phyloP scores from a whole-genome alignment of 768 basidiomycete species.

The Mycena rosella region DNA sequence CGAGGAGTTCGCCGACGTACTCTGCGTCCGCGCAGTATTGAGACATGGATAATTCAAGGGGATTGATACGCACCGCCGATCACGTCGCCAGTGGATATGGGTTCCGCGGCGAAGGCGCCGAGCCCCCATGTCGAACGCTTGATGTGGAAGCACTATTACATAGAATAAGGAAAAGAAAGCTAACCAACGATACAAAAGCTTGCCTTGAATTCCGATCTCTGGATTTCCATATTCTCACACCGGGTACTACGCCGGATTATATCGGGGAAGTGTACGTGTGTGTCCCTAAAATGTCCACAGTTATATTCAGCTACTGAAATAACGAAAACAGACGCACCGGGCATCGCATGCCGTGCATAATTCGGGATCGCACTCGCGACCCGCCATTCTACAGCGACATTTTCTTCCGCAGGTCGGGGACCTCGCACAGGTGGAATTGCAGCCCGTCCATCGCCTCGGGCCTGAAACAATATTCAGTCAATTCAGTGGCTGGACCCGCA shows the following conservation, averaged over 20 bases:
- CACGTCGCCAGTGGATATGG: neutral
- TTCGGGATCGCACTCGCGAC: conserved; percentile 68
- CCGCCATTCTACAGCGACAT: conserved; percentile 59
- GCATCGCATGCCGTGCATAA: conserved; percentile 60
- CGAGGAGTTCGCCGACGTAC: conserved; percentile 26
- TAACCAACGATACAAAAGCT: neutral
- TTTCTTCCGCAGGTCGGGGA: neutral
- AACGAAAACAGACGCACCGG: conserved; percentile 31
- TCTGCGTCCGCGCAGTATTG: conserved; percentile 4
- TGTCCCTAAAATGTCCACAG: neutral
- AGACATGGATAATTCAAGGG: too few relatives aligned
- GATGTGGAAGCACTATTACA: neutral
- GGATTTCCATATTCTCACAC: conserved; percentile 14
- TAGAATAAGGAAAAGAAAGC: neutral
- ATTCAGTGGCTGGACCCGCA: neutral
- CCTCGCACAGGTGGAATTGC: conserved; percentile 42
- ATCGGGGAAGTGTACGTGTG: neutral
- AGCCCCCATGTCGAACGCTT: conserved; percentile 10
- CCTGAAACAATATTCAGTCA: conserved; percentile 51
- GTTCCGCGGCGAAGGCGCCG: conserved; percentile 22
- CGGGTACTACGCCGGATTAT: neutral
- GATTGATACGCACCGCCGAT: conserved; percentile 4
- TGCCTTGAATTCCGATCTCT: conserved; percentile 16
- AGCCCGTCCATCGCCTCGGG: conserved; percentile 56
- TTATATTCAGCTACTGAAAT: conserved; percentile 36